phyloP scores from a whole-genome alignment of 1,284 basidiomycete species.

The Coniferiporia sulphurascens region DNA sequence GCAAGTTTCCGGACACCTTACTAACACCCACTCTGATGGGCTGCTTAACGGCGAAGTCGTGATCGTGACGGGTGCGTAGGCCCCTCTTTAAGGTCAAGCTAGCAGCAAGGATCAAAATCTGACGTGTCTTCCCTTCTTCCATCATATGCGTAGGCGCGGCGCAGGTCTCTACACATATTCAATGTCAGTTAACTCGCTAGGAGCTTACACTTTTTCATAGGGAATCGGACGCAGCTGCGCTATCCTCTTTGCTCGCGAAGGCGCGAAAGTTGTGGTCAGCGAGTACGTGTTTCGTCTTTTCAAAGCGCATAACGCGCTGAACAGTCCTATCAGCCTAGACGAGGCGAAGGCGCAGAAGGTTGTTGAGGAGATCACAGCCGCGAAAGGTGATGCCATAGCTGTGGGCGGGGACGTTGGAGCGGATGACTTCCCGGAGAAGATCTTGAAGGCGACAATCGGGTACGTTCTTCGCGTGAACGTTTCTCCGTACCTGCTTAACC shows the following conservation, averaged over 20 bases:
- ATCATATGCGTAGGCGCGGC: constrained; percentile 51
- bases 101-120: not conserved
- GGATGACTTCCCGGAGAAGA: constrained; percentile 76
- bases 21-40: constrained; percentile 55
- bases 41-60: constrained; percentile 75
- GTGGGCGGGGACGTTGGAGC: constrained; percentile 75
- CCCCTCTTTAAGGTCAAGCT: constrained; percentile 20
- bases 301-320: not conserved
- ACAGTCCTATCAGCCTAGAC: constrained; percentile 47
- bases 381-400: constrained; percentile 68
- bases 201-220: constrained; percentile 30
- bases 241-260: constrained; percentile 77
- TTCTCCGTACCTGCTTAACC: constrained; percentile 1
- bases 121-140: constrained; percentile 19
- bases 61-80: constrained; percentile 67
- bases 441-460: constrained; percentile 74
- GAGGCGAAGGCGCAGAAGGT: constrained; percentile 60
- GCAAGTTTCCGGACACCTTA: constrained; percentile 67
- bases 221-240: constrained; percentile 75
- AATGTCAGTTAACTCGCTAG: not conserved
- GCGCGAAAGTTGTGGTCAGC: constrained; percentile 81
- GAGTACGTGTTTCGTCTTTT: constrained; percentile 41
- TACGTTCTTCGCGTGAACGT: constrained; percentile 31
- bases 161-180: constrained; percentile 43
- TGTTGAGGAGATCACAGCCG: constrained; percentile 67